These are phyloP conservation scores for Actinomortierella wolfii DNA, from an alignment of 371 early-diverging fungal genomes.

Conservation along the genomic window DNA sequence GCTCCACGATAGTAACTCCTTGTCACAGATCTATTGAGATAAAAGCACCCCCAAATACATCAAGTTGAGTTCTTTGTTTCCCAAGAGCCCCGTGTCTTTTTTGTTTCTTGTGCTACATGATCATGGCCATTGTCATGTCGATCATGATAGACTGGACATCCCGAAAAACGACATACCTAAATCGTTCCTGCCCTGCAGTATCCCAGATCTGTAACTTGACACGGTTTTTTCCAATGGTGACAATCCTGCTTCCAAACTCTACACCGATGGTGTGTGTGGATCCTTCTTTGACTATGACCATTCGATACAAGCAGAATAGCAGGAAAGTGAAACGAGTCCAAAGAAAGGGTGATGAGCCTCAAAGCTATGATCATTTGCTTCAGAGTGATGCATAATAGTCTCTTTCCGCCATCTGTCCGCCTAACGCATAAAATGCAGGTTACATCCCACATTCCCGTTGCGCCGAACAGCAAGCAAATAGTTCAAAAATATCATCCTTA, in stretches of 20 bases:
- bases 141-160: neutral
- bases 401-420: too few relatives aligned
- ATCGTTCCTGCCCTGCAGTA: slow-evolving; percentile 90
- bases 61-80: too few relatives aligned
- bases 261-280: slow-evolving; percentile 74
- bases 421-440: too few relatives aligned
- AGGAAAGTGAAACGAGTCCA: too few relatives aligned
- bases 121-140: too few relatives aligned
- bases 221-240: slow-evolving; percentile 65
- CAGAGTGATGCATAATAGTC: too few relatives aligned
- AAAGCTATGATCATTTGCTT: too few relatives aligned
- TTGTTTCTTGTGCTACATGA: too few relatives aligned
- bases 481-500: slow-evolving; percentile 22
- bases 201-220: slow-evolving; percentile 88
- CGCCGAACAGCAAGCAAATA: neutral
- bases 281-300: slow-evolving; percentile 57
- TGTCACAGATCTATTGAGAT: slow-evolving; percentile 68
- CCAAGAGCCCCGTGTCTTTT: too few relatives aligned
- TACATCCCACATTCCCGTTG: slow-evolving; percentile 2
- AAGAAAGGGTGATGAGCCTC: too few relatives aligned
- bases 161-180: slow-evolving; percentile 50
- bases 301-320: neutral
- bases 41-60: slow-evolving; percentile 1
- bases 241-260: slow-evolving; percentile 70
- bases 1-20: slow-evolving; percentile 72